Base-by-base conservation (phyloP, 768 basidiomycete genomes). In the Hygrophorus russula region DNA sequence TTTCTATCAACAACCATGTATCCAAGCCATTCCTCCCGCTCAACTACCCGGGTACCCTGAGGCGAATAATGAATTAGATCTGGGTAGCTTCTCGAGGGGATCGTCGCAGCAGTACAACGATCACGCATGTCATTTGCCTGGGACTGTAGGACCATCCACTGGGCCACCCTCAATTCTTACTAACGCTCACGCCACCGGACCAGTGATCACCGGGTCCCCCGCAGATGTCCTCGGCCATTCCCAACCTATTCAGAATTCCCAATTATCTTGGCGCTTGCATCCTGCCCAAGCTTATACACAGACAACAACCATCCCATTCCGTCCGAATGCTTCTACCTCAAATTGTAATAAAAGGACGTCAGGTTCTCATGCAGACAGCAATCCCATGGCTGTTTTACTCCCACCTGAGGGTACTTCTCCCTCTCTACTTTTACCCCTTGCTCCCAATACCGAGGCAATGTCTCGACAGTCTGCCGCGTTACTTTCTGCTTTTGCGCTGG, bases 11-110 rank as follows among this genome's bases (percentile, higher is more conserved):
- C 24, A 24, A 24, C 24, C 24, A 24, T 24, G 24, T 24, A 3
- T 7, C 13, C 11, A 29, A 27, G 17, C 18, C 24, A 20, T 39
- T 39, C n/a, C 18, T 39, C 18, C 18, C 20, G 14, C 35, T n/a
- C 14, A 36, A 14, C 19, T 36, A 19, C 14, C 35, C 19, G 35
- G 14, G 19, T 12, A 15, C 35, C 35, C 35, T 36, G 14, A 15
- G 10, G 14, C 35, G n/a, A 41, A 46, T 40, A 27, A 46, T 31
- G n/a, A 39, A 30, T 10, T 46, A 17, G 29, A 24, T 33, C 14
- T 18, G 17, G 40, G 38, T 41, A 51, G 62, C 71, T 73, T 71
- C 71, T 71, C 69, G 50, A 64, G 63, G 51, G 69, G 71, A 73
- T 73, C 70, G 62, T 65, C 69, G 51, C 57, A 61, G 53, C 50